A percentile compares a stretch with the other conserved stretches of the same genome.
Conservation (phyloP, 1,284 basidiomycete genomes). For the Tilletia caries region DNA sequence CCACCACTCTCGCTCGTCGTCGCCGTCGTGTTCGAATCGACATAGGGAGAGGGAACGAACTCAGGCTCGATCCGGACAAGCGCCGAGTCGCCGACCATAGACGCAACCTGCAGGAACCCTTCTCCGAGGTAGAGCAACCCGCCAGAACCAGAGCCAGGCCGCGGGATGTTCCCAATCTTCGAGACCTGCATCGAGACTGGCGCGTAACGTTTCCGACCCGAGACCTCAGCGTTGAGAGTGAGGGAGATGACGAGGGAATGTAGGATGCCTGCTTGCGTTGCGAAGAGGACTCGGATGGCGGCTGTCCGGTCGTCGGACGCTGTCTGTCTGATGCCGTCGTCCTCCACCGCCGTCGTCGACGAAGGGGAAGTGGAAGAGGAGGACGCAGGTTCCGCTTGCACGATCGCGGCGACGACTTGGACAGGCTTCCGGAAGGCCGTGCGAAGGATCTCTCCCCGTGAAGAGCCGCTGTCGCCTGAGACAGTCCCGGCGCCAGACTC, state of each 20-base stretch:
- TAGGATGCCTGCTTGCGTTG: neutral
- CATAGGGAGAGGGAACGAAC: neutral
- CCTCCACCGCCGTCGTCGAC: too few relatives aligned
- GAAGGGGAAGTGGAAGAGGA: too few relatives aligned
- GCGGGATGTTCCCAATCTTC: conserved; percentile 23
- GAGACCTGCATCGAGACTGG: conserved; percentile 7
- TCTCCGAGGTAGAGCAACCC: conserved; percentile 41
- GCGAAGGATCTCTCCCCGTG: conserved; percentile 23
- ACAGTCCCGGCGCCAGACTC: conserved; percentile 19
- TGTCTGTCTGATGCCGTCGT: conserved; percentile 19
- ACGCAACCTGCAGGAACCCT: conserved; percentile 35
- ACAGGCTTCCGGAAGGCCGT: conserved; percentile 29
- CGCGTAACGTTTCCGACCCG: conserved; percentile 15
- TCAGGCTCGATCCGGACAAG: conserved; percentile 29
- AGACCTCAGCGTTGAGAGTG: conserved; percentile 27
- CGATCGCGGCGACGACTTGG: conserved; percentile 32
- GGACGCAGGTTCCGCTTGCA: conserved; percentile 6
- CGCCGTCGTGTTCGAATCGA: too few relatives aligned
- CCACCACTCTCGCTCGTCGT: too few relatives aligned
- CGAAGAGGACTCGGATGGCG: conserved; percentile 16
- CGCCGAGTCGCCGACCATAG: conserved; percentile 38
- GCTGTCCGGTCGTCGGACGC: neutral
- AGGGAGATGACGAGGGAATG: conserved; percentile 5
- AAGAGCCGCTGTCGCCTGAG: neutral
- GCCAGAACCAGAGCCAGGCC: conserved; percentile 33